A percentile compares a stretch with the other conserved stretches of the same genome.
These are phyloP conservation scores for Byssoonygena ceratinophila DNA, from an alignment of 2,329 filamentous ascomycete genomes.

Conservation along the genomic window DNA sequence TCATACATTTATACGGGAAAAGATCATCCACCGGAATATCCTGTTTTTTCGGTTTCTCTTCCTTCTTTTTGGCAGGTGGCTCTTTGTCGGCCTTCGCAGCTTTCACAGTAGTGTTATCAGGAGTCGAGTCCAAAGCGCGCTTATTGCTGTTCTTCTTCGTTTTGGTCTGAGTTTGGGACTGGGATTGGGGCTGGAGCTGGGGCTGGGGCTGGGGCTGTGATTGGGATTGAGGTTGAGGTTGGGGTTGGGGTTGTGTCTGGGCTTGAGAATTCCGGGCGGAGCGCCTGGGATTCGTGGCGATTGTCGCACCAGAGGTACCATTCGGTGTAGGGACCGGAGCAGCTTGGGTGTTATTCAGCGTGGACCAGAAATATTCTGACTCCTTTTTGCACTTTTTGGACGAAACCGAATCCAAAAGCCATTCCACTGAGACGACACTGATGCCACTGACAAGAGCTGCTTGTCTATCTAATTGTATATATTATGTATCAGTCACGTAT, in stretches of 20 bases:
- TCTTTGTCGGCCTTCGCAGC: slow-evolving; percentile 19
- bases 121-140: slow-evolving; percentile 18
- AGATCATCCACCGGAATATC: slow-evolving; percentile 41
- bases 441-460: slow-evolving; percentile 33
- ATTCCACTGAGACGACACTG: slow-evolving; percentile 49
- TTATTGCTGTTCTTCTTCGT: slow-evolving; percentile 24
- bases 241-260: slow-evolving; percentile 6
- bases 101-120: slow-evolving; percentile 17
- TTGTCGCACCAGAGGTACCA: slow-evolving; percentile 7
- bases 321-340: neutral
- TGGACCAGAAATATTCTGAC: slow-evolving; percentile 25
- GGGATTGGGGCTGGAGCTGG: slow-evolving; percentile 6
- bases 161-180: slow-evolving; percentile 21
- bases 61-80: slow-evolving; percentile 28
- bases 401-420: slow-evolving; percentile 50
- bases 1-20: slow-evolving; percentile 25
- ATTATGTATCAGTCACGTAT: too few relatives aligned
- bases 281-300: slow-evolving; percentile 12
- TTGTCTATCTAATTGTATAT: slow-evolving; percentile 29
- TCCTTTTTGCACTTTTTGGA: slow-evolving; percentile 34
- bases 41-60: slow-evolving; percentile 27
- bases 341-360: slow-evolving; percentile 16
- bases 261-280: slow-evolving; percentile 8
- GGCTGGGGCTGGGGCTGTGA: slow-evolving; percentile 11
- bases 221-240: slow-evolving; percentile 1